These are phyloP conservation scores for Erigeron canadensis DNA, from an alignment of 129 eudicot species.

Conservation along the genomic window DNA sequence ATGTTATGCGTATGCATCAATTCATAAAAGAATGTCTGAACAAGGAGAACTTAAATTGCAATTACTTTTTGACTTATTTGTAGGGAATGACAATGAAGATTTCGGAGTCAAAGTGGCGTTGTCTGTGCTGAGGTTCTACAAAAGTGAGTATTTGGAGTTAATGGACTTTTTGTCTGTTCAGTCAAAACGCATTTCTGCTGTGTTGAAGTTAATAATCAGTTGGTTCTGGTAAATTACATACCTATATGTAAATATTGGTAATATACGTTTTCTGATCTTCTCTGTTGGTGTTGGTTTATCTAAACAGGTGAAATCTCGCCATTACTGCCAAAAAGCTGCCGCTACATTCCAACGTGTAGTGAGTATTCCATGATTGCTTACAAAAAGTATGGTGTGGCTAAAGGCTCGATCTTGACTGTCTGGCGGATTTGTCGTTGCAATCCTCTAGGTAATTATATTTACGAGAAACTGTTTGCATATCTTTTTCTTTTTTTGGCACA, in stretches of 20 bases:
- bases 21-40: no score
- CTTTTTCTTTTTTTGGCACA: no score
- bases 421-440: slow-evolving; percentile 96
- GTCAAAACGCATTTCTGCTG: neutral
- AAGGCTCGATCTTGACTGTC: slow-evolving; percentile 75
- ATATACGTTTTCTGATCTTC: slow-evolving; percentile 1
- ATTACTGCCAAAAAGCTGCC: slow-evolving; percentile 84
- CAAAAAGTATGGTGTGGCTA: slow-evolving; percentile 84
- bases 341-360: slow-evolving; percentile 87
- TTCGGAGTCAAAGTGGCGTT: slow-evolving; percentile 80
- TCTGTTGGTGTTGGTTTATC: neutral
- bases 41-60: neutral
- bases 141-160: slow-evolving; percentile 49
- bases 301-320: slow-evolving; percentile 93
- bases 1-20: no score
- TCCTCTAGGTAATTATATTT: slow-evolving; percentile 62
- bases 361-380: slow-evolving; percentile 99
- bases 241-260: neutral
- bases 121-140: slow-evolving; percentile 88
- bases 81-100: slow-evolving; percentile 36
- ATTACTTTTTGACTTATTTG: neutral
- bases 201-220: neutral
- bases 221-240: neutral
- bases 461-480: neutral
- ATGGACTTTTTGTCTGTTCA: slow-evolving; percentile 11